A percentile compares a stretch with the other conserved stretches of the same genome.
phyloP scores from a whole-genome alignment of 2,329 filamentous ascomycete genomes.

The Grosmannia clavigera region DNA sequence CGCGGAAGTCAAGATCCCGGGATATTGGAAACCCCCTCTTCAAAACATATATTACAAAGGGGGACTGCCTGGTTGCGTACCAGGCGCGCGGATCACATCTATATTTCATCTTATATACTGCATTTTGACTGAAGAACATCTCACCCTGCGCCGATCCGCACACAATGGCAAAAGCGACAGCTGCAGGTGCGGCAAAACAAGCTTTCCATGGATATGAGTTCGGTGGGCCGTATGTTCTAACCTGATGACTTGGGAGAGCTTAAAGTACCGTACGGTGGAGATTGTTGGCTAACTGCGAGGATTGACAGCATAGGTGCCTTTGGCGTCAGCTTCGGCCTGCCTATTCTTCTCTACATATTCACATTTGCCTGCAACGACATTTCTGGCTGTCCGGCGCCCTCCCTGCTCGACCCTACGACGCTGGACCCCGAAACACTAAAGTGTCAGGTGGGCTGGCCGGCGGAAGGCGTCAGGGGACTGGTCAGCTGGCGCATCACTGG shows the following conservation, averaged over 20 bases:
- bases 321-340: slow-evolving; percentile 68
- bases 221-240: slow-evolving; percentile 30
- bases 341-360: slow-evolving; percentile 65
- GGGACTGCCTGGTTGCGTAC: not conserved
- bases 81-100: not conserved
- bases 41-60: not conserved
- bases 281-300: not conserved
- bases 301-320: slow-evolving; percentile 58
- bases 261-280: not conserved
- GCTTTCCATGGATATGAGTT: slow-evolving; percentile 35
- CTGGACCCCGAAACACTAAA: slow-evolving; percentile 63
- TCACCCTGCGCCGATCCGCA: not conserved
- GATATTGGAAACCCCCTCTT: not conserved
- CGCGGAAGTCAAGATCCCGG: not conserved
- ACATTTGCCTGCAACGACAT: slow-evolving; percentile 86
- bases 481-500: slow-evolving; percentile 55
- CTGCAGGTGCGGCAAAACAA: not conserved
- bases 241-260: not conserved
- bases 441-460: slow-evolving; percentile 69
- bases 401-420: slow-evolving; percentile 59
- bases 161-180: not conserved
- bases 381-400: slow-evolving; percentile 79
- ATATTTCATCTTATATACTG: not conserved
- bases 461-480: slow-evolving; percentile 56
- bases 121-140: not conserved